A percentile compares a stretch with the other conserved stretches of the same genome.
These are phyloP conservation scores for Candida anglica DNA, from an alignment of 805 yeast genomes.

Conservation along the genomic window DNA sequence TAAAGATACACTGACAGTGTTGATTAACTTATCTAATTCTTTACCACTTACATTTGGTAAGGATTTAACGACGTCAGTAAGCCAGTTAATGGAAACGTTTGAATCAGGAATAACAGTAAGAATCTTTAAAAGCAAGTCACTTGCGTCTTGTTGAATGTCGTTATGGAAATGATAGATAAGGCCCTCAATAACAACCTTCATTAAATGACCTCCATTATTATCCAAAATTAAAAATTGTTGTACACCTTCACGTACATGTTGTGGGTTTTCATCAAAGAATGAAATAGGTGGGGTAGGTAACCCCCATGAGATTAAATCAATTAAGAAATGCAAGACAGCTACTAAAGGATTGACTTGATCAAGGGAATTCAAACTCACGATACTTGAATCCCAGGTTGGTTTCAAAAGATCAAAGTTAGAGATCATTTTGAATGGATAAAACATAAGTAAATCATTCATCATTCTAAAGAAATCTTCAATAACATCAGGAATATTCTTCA, in stretches of 20 bases:
- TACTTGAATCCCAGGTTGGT: slow-evolving; percentile 55
- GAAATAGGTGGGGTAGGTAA: slow-evolving; percentile 77
- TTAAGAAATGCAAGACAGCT: slow-evolving; percentile 68
- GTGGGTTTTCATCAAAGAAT: slow-evolving; percentile 51
- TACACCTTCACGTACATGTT: slow-evolving; percentile 48
- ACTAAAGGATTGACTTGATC: slow-evolving; percentile 70
- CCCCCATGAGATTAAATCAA: slow-evolving; percentile 85
- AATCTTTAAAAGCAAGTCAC: slow-evolving; percentile 65
- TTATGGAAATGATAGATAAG: slow-evolving; percentile 66
- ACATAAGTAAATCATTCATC: slow-evolving; percentile 74
- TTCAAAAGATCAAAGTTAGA: slow-evolving; percentile 42
- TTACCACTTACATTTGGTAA: slow-evolving; percentile 66
- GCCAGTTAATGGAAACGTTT: slow-evolving; percentile 52
- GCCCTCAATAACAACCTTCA: slow-evolving; percentile 56
- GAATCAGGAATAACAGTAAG: slow-evolving; percentile 48
- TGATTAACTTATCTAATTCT: slow-evolving; percentile 63
- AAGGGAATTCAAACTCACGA: slow-evolving; percentile 45
- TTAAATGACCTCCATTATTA: slow-evolving; percentile 54
- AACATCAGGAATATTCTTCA: slow-evolving; percentile 55
- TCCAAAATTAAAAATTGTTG: slow-evolving; percentile 37
- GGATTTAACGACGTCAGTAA: slow-evolving; percentile 48
- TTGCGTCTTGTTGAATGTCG: slow-evolving; percentile 70
- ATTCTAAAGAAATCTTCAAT: slow-evolving; percentile 85
- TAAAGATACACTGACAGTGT: slow-evolving; percentile 55
- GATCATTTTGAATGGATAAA: slow-evolving; percentile 56